A percentile compares a stretch with the other conserved stretches of the same genome.
These are phyloP conservation scores for Thermomyces lanuginosus DNA, from an alignment of 2,329 filamentous ascomycete species.

Conservation along the genomic window DNA sequence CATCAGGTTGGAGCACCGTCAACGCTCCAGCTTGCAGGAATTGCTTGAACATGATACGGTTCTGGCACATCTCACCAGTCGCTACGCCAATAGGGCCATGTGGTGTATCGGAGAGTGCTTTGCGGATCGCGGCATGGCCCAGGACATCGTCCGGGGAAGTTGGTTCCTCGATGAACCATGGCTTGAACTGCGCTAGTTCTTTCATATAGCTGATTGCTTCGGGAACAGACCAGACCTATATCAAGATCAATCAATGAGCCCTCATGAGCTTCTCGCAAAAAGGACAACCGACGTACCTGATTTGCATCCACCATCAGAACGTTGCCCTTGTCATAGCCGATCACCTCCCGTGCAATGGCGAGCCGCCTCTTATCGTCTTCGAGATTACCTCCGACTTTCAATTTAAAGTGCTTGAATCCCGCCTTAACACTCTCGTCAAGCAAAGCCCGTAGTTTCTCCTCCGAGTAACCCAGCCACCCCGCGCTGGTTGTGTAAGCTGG, in stretches of 20 bases:
- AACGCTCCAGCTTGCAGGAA: slow-evolving; percentile 64
- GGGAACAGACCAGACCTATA: slow-evolving; percentile 63
- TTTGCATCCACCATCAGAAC: slow-evolving; percentile 88
- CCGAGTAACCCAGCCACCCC: slow-evolving; percentile 79
- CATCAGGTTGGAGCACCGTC: slow-evolving; percentile 79
- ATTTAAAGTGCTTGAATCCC: slow-evolving; percentile 76
- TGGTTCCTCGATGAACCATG: slow-evolving; percentile 88
- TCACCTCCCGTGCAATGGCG: slow-evolving; percentile 57
- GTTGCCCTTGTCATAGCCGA: slow-evolving; percentile 69
- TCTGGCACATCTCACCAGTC: slow-evolving; percentile 91
- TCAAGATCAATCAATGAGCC: too few relatives aligned
- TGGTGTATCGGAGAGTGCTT: slow-evolving; percentile 46
- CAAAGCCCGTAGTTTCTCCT: slow-evolving; percentile 68
- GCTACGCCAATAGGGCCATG: slow-evolving; percentile 60
- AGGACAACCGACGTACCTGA: slow-evolving; percentile 38
- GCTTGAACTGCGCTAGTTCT: slow-evolving; percentile 59
- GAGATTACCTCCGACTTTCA: slow-evolving; percentile 66
- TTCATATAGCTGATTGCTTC: slow-evolving; percentile 81
- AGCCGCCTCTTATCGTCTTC: slow-evolving; percentile 57
- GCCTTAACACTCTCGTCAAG: slow-evolving; percentile 57
- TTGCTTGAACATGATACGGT: slow-evolving; percentile 88
- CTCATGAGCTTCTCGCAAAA: too few relatives aligned
- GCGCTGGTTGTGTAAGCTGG: slow-evolving; percentile 83
- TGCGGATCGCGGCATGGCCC: slow-evolving; percentile 69
- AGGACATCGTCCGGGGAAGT: slow-evolving; percentile 81